These are phyloP conservation scores for Cercospora nicotianae DNA, from an alignment of 2,329 filamentous ascomycete genomes.

Conservation along the genomic window DNA sequence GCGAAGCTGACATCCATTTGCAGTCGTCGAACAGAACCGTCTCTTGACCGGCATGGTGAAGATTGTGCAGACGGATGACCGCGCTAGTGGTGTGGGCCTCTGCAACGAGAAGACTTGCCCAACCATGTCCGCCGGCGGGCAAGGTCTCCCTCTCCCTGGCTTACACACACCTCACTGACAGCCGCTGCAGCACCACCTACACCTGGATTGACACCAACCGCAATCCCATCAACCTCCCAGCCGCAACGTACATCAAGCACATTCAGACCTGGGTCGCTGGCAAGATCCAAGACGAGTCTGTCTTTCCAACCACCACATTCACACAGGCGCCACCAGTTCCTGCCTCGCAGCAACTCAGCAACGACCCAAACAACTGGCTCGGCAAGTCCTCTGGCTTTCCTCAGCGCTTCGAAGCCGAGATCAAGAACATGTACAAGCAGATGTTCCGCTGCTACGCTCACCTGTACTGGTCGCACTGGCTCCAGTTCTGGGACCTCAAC, in stretches of 20 bases:
- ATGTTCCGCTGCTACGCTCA: conserved; percentile 58
- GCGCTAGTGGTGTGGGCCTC: conserved; percentile 69
- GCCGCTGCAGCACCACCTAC: conserved; percentile 75
- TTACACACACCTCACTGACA: not conserved
- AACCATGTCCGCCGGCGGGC: conserved; percentile 92
- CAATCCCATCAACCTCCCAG: conserved; percentile 87
- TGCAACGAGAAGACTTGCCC: conserved; percentile 85
- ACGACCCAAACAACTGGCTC: conserved; percentile 69
- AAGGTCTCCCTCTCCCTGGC: conserved; percentile 48
- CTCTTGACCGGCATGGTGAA: conserved; percentile 86
- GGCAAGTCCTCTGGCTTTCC: conserved; percentile 79
- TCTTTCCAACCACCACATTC: conserved; percentile 86
- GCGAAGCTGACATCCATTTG: not conserved
- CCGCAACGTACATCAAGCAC: conserved; percentile 88
- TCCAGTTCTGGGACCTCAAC: conserved; percentile 52
- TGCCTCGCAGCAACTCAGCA: conserved; percentile 43
- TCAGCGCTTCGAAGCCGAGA: conserved; percentile 64
- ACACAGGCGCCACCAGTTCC: conserved; percentile 60
- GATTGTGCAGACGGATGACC: conserved; percentile 75
- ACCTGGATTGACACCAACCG: conserved; percentile 91
- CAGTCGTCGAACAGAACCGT: conserved; percentile 90
- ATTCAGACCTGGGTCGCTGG: conserved; percentile 97
- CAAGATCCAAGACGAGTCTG: conserved; percentile 85
- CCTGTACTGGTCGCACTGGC: conserved; percentile 55
- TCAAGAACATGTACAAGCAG: conserved; percentile 65